phyloP scores from a whole-genome alignment of 306 rosid species.

The Prunus campanulata region DNA sequence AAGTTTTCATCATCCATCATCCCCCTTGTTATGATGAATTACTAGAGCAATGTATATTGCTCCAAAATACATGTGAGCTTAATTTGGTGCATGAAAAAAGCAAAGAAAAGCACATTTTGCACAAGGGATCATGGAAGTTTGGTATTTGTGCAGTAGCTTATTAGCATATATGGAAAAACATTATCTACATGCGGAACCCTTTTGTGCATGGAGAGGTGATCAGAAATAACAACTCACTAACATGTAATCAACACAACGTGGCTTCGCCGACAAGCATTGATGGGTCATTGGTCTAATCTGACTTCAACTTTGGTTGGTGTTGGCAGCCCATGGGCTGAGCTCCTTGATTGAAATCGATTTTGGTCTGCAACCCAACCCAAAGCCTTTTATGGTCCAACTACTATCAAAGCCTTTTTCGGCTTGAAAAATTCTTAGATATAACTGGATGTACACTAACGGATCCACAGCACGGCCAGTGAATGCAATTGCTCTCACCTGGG shows the following conservation, averaged over 20 bases:
- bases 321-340: background rate
- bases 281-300: background rate
- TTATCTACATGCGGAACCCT: background rate
- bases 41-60: too few species aligned
- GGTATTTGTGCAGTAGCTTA: background rate
- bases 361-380: background rate
- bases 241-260: background rate
- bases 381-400: background rate
- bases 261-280: background rate
- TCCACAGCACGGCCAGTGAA: too few species aligned
- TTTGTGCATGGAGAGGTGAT: background rate
- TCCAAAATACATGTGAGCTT: too few species aligned
- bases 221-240: background rate
- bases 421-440: too few species aligned
- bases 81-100: too few species aligned
- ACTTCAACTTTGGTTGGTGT: background rate
- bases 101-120: too few species aligned
- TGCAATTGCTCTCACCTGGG: too few species aligned
- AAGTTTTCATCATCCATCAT: too few species aligned
- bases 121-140: background rate
- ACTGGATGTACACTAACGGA: too few species aligned
- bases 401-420: background rate
- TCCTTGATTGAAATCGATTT: background rate
- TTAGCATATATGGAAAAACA: conserved; percentile 3
- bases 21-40: too few species aligned